Base-by-base conservation (phyloP, 345 rosid genomes). In the Diplotaxis tenuifolia region DNA sequence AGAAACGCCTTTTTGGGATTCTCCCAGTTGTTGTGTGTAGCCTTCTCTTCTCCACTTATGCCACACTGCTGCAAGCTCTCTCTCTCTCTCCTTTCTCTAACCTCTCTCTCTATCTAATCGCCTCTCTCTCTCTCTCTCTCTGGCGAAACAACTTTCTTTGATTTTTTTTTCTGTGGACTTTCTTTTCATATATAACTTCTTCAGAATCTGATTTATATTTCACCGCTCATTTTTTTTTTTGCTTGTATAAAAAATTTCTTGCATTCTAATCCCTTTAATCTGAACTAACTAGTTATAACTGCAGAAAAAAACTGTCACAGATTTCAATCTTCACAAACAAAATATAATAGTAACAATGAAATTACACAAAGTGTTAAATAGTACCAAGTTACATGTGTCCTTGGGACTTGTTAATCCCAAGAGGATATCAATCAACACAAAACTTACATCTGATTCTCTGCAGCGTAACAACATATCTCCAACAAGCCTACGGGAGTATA, bases 171-270 rank as follows among this genome's bases (percentile, higher is more conserved):
- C 50, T 54, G 65, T 62, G 55, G 69, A 62, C 29, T 60, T 67
- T 72, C 12, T 69, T 9, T 20, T 31, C 9, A 57, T 66, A 57
- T 56, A 71, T 53, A 53, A 20, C 75, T 70, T 76, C 70, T 14
- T 45, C 50, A 70, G 4, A 69, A 42, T 56, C 66, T 56, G 40
- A 22, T 64, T 70, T 63, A 70, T 64, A 23, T 70, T 64, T 21
- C 58, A 57, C 75, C 62, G 79, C 67, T 76, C 67, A 3, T 9
- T n/a, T 47, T 47, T 56, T 63, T 62, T 70, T 57, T 45, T 45
- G 50, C 61, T 76, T 57, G 71, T 64, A 67, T 64, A 11, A 47
- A 76, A 70, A 71, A 18, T 70, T 76, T 34, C 67, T 57, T 70
- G 67, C 67, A 47, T 56, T 64, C 45, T 76, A 47, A 76, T 38